phyloP scores from a whole-genome alignment of 129 eudicot genomes.

The Calendula officinalis region DNA sequence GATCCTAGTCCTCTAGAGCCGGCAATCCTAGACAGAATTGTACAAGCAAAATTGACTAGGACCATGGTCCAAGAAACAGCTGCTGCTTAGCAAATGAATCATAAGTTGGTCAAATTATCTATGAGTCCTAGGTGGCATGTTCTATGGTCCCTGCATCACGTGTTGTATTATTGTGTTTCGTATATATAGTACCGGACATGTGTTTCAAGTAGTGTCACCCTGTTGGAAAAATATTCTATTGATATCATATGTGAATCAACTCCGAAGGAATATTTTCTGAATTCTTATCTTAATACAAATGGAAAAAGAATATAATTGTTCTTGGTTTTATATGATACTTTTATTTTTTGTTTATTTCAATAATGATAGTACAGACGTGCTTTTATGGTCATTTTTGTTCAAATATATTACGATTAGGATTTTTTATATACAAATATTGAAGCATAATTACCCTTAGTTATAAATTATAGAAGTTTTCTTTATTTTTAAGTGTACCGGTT shows the following conservation, averaged over 20 bases:
- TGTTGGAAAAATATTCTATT: not conserved
- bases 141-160: not conserved
- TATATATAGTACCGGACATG: constrained; percentile 10
- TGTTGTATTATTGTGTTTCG: constrained; percentile 33
- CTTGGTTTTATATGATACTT: no score
- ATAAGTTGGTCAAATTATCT: constrained; percentile 13
- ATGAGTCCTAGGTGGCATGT: not conserved
- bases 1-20: constrained; percentile 90
- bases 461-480: no score
- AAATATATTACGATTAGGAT: no score
- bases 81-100: constrained; percentile 22
- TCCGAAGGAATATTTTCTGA: not conserved
- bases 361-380: no score
- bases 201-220: constrained; percentile 2
- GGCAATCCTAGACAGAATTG: constrained; percentile 78
- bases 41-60: constrained; percentile 74
- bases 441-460: no score
- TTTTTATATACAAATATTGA: no score
- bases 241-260: not conserved
- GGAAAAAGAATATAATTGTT: not conserved
- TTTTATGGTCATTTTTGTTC: no score
- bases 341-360: no score
- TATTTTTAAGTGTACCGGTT: no score
- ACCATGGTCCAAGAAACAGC: constrained; percentile 38
- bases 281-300: not conserved